Conservation (phyloP, 257 asterid species). For the Scutellaria minor region DNA sequence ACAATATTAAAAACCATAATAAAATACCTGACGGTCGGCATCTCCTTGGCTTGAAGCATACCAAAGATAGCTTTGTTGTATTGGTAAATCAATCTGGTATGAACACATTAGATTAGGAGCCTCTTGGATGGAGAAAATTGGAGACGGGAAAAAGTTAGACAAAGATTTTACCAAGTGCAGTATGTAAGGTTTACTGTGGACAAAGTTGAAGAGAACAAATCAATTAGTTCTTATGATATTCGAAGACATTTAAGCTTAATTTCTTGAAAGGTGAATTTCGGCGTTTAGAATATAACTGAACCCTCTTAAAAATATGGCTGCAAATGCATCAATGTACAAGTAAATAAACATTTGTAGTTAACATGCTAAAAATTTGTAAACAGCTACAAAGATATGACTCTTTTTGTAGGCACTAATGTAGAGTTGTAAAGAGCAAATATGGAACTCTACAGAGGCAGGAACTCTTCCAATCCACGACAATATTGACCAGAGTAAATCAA, state of each 20-base stretch:
- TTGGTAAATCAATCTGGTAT: conserved; percentile 71
- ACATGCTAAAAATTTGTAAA: background rate
- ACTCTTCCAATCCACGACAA: background rate
- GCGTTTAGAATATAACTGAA: background rate
- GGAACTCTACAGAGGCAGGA: background rate
- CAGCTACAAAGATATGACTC: background rate
- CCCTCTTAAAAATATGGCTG: background rate
- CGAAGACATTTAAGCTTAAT: background rate
- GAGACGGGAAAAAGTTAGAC: background rate
- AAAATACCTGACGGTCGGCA: conserved; percentile 56
- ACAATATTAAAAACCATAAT: background rate
- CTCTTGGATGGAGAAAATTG: background rate
- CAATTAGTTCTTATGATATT: background rate
- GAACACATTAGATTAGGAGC: conserved; percentile 5
- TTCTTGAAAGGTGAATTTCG: background rate
- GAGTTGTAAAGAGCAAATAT: background rate
- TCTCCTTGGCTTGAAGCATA: conserved; percentile 71
- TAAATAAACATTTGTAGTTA: background rate
- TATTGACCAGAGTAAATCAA: background rate
- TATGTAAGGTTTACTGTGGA: background rate
- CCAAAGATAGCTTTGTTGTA: conserved; percentile 88
- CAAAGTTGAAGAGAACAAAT: conserved; percentile 10
- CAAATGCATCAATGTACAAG: background rate
- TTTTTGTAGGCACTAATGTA: conserved; percentile 8
- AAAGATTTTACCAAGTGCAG: background rate